These are phyloP conservation scores for Pholiota conissans DNA, from an alignment of 768 basidiomycete genomes.

Conservation along the genomic window DNA sequence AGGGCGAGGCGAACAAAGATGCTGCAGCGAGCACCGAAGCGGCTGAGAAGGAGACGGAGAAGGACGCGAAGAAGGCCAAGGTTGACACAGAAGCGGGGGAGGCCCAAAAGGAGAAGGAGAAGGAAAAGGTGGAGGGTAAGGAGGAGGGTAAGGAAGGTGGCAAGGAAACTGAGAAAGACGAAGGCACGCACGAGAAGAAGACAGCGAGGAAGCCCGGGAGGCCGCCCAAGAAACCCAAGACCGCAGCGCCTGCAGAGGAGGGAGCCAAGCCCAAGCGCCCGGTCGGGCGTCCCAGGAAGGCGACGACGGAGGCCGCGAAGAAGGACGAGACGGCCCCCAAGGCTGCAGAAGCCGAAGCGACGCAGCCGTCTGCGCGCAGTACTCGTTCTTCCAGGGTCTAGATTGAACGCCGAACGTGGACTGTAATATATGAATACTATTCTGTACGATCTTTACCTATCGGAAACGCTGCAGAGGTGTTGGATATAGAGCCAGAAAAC, in stretches of 20 bases:
- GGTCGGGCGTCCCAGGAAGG: constrained; percentile 17
- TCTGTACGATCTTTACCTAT: not conserved
- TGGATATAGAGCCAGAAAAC: too few species aligned
- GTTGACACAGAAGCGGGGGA: constrained; percentile 5
- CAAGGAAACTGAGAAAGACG: constrained; percentile 1
- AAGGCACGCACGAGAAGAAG: constrained; percentile 3
- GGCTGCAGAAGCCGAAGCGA: not conserved
- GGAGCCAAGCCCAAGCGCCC: constrained; percentile 14
- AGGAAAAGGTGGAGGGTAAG: not conserved
- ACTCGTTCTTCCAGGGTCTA: not conserved
- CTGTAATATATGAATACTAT: not conserved
- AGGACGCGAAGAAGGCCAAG: constrained; percentile 26
- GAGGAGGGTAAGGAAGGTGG: not conserved
- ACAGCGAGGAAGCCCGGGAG: not conserved
- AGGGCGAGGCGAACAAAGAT: constrained; percentile 3
- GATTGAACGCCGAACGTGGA: not conserved
- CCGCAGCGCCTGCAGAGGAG: not conserved
- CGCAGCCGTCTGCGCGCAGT: not conserved
- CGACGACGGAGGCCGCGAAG: not conserved
- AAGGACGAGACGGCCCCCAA: not conserved
- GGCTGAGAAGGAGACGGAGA: constrained; percentile 17
- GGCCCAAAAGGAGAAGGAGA: not conserved
- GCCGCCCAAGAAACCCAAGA: constrained; percentile 2
- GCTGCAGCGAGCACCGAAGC: not conserved
- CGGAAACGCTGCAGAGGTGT: not conserved